Evolutionary conservation across 78 protist genomes (phyloP).

Genomic region (Guillardia theta): DNA sequence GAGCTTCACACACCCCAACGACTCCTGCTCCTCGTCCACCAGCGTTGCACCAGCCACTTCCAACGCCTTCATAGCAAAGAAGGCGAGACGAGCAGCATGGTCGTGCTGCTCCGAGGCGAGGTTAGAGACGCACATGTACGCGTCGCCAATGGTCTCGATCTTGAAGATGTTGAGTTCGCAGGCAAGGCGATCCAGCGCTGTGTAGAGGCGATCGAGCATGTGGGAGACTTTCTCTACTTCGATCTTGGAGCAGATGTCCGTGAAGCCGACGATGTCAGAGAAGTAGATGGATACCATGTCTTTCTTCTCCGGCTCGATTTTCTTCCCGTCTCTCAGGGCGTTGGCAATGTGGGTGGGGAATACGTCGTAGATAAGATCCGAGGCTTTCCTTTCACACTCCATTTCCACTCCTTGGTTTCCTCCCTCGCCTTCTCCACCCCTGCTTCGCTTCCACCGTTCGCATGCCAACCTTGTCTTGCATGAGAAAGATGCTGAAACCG

Average conservation of each 20-base stretch:
- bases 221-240: not conserved
- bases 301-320: constrained; percentile 2
- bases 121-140: no score
- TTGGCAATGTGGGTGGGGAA: not conserved
- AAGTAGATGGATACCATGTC: not conserved
- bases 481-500: no score
- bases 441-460: no score
- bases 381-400: not conserved
- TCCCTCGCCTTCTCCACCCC: no score
- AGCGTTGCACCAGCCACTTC: not conserved
- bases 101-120: not conserved
- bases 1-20: not conserved
- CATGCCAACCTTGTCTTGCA: no score
- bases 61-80: not conserved
- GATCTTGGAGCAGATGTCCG: not conserved
- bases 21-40: not conserved
- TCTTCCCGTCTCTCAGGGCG: not conserved
- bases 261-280: constrained; percentile 16
- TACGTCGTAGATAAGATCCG: not conserved
- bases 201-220: constrained; percentile 13
- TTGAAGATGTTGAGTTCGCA: not conserved
- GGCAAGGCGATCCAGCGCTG: not conserved
- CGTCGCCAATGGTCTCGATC: not conserved
- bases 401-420: no score
- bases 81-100: not conserved